phyloP scores from a whole-genome alignment of 2,329 filamentous ascomycete species.

The Epichloe gansuensis region DNA sequence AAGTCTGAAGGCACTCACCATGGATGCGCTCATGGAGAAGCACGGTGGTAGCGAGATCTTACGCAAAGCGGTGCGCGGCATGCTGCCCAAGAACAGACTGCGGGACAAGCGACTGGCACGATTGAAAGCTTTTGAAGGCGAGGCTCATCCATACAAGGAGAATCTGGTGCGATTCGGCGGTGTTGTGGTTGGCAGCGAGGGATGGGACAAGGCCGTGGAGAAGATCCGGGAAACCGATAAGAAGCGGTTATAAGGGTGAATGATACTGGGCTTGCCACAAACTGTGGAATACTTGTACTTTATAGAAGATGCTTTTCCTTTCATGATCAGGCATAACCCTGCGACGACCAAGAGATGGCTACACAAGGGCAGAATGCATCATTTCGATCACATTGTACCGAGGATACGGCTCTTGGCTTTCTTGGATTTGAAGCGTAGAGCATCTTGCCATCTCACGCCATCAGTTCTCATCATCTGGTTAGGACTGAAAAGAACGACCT shows the following conservation, averaged over 20 bases:
- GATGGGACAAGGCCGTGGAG: slow-evolving; percentile 40
- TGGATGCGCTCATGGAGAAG: slow-evolving; percentile 92
- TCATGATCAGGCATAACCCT: background rate
- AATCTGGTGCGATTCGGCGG: slow-evolving; percentile 70
- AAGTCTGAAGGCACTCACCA: slow-evolving; percentile 73
- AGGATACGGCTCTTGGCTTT: background rate
- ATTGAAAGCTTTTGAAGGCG: slow-evolving; percentile 93
- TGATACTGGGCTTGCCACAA: background rate
- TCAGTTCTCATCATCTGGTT: too few relatives aligned
- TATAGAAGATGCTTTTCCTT: background rate
- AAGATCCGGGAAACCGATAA: slow-evolving; percentile 37
- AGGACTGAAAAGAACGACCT: too few relatives aligned
- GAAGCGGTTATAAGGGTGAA: slow-evolving; percentile 33
- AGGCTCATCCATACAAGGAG: slow-evolving; percentile 77
- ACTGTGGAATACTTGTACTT: background rate
- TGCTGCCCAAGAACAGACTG: slow-evolving; percentile 94
- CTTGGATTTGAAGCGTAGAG: background rate
- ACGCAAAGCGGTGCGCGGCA: slow-evolving; percentile 83
- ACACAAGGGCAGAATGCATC: background rate
- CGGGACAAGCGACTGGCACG: slow-evolving; percentile 77
- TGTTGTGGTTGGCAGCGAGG: slow-evolving; percentile 38
- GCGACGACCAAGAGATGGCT: background rate
- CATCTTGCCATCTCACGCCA: background rate
- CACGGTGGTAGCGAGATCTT: slow-evolving; percentile 87
- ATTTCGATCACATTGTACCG: background rate